phyloP scores from a whole-genome alignment of 768 basidiomycete genomes.

The Kwoniella sp. region DNA sequence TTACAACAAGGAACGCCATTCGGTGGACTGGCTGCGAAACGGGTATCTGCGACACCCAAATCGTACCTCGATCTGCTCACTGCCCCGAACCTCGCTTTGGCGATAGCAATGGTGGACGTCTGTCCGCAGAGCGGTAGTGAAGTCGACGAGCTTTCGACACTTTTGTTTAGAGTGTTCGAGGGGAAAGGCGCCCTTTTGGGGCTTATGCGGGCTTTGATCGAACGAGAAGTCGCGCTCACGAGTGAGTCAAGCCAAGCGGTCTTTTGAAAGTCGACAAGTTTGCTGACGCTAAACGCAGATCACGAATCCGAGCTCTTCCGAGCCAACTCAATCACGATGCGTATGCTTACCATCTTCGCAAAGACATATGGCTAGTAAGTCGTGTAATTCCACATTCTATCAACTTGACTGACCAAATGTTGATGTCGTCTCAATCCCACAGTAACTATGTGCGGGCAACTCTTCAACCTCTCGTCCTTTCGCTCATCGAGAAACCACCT shows the following conservation, averaged over 20 bases:
- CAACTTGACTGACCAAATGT: neutral
- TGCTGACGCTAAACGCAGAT: constrained; percentile 58
- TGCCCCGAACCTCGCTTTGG: constrained; percentile 35
- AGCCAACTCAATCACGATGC: constrained; percentile 82
- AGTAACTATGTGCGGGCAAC: constrained; percentile 77
- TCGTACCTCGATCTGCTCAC: constrained; percentile 30
- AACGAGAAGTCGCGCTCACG: constrained; percentile 76
- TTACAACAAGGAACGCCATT: constrained; percentile 79
- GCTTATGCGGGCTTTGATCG: constrained; percentile 80
- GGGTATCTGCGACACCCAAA: constrained; percentile 16
- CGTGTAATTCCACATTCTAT: neutral
- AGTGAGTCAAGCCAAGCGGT: constrained; percentile 59
- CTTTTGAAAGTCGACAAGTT: neutral
- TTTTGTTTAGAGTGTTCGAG: constrained; percentile 84
- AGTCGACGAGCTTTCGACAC: constrained; percentile 75
- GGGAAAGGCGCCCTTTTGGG: constrained; percentile 70
- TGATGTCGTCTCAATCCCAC: neutral
- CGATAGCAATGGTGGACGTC: constrained; percentile 82
- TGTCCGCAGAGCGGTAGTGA: constrained; percentile 69
- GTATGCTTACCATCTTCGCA: constrained; percentile 82
- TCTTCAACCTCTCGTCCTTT: constrained; percentile 73
- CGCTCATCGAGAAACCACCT: constrained; percentile 70
- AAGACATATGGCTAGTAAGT: constrained; percentile 77
- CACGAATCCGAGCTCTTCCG: constrained; percentile 82
- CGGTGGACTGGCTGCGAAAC: constrained; percentile 57